Percentiles rank a stretch among this genome's conserved stretches.
These are phyloP conservation scores for Tetrastigma voinierianum DNA, from an alignment of 164 flowering plant species.

Conservation along the genomic window DNA sequence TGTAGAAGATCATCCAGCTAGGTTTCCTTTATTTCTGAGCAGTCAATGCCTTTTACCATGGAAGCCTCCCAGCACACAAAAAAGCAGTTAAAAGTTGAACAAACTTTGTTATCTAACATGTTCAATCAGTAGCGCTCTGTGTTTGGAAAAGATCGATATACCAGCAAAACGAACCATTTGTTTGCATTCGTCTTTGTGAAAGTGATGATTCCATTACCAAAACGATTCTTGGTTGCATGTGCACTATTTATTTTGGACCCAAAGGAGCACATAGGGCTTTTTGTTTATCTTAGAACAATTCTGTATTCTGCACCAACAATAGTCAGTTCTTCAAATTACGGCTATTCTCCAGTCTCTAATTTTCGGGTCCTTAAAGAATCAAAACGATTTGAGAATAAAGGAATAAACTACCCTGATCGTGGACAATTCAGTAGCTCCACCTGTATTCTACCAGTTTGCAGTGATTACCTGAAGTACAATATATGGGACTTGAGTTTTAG, in stretches of 20 bases:
- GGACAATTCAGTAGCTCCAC: slow-evolving; percentile 14
- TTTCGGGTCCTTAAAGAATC: slow-evolving; percentile 18
- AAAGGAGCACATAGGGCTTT: slow-evolving; percentile 22
- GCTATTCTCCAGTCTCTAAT: slow-evolving; percentile 18
- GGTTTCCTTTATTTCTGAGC: slow-evolving; percentile 45
- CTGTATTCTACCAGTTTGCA: slow-evolving; percentile 7
- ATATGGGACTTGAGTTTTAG: slow-evolving; percentile 25
- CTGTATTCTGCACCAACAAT: slow-evolving; percentile 15
- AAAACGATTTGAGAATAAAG: slow-evolving; percentile 18
- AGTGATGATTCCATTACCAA: slow-evolving; percentile 23
- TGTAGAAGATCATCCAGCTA: slow-evolving; percentile 55
- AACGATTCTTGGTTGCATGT: slow-evolving; percentile 22
- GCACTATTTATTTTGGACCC: slow-evolving; percentile 20
- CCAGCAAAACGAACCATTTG: slow-evolving; percentile 60
- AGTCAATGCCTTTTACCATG: slow-evolving; percentile 53
- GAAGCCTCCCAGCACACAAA: slow-evolving; percentile 69
- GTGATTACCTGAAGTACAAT: slow-evolving; percentile 19
- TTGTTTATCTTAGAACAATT: slow-evolving; percentile 12
- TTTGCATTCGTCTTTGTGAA: slow-evolving; percentile 31
- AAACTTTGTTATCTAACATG: slow-evolving; percentile 15
- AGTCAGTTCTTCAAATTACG: slow-evolving; percentile 22
- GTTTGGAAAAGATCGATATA: too few relatives aligned
- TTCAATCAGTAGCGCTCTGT: too few relatives aligned
- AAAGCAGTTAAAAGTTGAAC: slow-evolving; percentile 40
- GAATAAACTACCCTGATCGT: slow-evolving; percentile 14